Conservation (phyloP, 345 rosid genomes). For the Eucalyptus fibrosa region DNA sequence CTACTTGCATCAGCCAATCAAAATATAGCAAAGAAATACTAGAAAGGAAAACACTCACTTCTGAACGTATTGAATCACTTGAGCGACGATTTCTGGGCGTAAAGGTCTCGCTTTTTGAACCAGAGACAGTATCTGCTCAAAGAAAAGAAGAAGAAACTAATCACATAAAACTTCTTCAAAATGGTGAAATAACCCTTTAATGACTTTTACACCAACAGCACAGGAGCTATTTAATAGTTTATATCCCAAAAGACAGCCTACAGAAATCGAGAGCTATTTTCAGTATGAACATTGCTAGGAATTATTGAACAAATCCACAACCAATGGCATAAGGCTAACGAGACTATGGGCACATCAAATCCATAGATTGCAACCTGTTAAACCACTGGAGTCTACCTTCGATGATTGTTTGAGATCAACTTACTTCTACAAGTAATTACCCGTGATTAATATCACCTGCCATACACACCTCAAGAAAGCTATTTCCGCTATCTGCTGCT, state of each 20-base stretch:
- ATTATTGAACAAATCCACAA: background rate
- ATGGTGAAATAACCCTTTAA: background rate
- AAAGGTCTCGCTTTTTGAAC: constrained; percentile 2
- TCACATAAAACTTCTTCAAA: background rate
- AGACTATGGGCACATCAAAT: background rate
- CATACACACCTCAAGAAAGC: background rate
- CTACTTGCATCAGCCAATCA: background rate
- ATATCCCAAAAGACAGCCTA: background rate
- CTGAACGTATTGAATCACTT: constrained; percentile 9
- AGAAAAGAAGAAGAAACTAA: background rate
- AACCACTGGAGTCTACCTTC: background rate
- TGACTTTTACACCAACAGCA: background rate
- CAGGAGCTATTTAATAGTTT: background rate
- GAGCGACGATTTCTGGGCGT: background rate
- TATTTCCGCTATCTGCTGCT: background rate
- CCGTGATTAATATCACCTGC: background rate
- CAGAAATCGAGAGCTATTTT: background rate
- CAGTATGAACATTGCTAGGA: background rate
- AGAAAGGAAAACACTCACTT: constrained; percentile 19
- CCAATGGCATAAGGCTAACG: background rate
- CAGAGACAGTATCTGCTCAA: constrained; percentile 18
- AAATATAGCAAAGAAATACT: background rate
- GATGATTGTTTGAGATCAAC: background rate
- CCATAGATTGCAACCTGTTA: background rate
- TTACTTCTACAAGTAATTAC: background rate